Percentiles rank a stretch among this genome's conserved stretches.
Conservation (phyloP, 208 protist genomes). For the Porcisia hertigi region DNA sequence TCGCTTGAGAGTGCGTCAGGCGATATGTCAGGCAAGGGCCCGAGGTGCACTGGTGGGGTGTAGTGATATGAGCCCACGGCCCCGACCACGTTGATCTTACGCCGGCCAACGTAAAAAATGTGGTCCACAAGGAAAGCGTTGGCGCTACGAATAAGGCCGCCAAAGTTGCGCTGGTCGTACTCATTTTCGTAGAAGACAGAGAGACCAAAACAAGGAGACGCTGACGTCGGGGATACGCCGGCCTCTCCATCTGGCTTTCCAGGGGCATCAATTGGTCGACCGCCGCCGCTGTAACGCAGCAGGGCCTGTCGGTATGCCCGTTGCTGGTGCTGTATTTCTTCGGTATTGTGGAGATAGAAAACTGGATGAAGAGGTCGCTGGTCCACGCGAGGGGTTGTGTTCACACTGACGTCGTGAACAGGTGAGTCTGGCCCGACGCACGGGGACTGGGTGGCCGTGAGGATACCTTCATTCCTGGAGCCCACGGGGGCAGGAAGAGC, state of each 20-base stretch:
- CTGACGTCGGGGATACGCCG: neutral
- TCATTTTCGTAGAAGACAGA: conserved; percentile 89
- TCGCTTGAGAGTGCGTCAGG: neutral
- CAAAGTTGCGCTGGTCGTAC: conserved; percentile 86
- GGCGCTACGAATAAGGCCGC: conserved; percentile 82
- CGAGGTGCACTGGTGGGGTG: conserved; percentile 71
- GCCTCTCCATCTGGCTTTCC: neutral
- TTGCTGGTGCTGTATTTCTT: conserved; percentile 16
- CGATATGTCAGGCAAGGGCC: conserved; percentile 7
- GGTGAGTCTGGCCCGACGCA: too few relatives aligned
- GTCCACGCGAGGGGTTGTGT: conserved; percentile 58
- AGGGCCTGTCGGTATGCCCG: conserved; percentile 34
- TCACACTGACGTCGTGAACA: conserved; percentile 8
- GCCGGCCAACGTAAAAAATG: conserved; percentile 77
- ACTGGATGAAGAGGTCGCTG: conserved; percentile 76
- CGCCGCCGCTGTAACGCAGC: conserved; percentile 34
- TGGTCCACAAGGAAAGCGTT: conserved; percentile 88
- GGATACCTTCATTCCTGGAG: neutral
- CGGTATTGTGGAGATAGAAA: conserved; percentile 30
- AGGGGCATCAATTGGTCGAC: too few relatives aligned
- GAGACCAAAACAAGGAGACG: conserved; percentile 52
- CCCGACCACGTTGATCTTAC: conserved; percentile 84
- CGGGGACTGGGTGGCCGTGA: too few relatives aligned
- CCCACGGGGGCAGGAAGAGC: conserved; percentile 13
- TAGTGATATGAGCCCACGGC: conserved; percentile 86